Base-by-base conservation (phyloP, 148 eudicot genomes). In the Simmondsia chinensis region DNA sequence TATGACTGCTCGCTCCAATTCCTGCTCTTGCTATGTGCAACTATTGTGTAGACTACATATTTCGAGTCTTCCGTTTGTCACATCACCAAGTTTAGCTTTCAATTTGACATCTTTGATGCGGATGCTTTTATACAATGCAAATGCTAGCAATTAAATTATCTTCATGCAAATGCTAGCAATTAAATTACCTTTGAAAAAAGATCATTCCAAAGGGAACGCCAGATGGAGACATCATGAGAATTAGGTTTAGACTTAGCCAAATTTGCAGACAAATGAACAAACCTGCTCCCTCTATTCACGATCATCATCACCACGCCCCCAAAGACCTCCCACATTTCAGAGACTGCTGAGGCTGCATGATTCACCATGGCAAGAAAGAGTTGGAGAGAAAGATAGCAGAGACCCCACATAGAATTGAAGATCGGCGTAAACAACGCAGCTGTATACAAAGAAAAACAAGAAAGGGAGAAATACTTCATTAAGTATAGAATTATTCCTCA, bases 201-300 rank as follows among this genome's bases (percentile, higher is more conserved):
- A 53, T 91, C 99, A 47, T 76, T 70, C 87, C 88, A 86, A 29
- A 91, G 81, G 32, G 86, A 51, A 34, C 63, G 79, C 95, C 89
- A 82, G 48, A 76, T 44, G 10, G 95, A 82, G 59, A 73, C 76
- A 43, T 85, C 82, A 17, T 63, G 35, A 23, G 82, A 44, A 43
- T 49, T 71, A 33, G 70, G 77, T 56, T 85, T 76, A 38, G 86
- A 58, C 61, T 77, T 75, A 29, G 79, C 74, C 21, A 76, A 7
- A 7, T 67, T 26, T 12, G 46, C 37, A 31, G 50, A 56, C 52
- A 63, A 17, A 16, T 24, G 32, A 20, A 61, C 30, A 27, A 50
- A 50, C 20, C 22, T 57, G 9, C 52, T 30, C n/a, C 45, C 57
- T 37, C 56, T 56, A 50, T 43, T 43, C 20, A 56, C 51, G 15